Percentiles rank a stretch among this genome's conserved stretches.
Conservation (phyloP, 2,329 filamentous ascomycete species). For the Clarireedia hainanense region DNA sequence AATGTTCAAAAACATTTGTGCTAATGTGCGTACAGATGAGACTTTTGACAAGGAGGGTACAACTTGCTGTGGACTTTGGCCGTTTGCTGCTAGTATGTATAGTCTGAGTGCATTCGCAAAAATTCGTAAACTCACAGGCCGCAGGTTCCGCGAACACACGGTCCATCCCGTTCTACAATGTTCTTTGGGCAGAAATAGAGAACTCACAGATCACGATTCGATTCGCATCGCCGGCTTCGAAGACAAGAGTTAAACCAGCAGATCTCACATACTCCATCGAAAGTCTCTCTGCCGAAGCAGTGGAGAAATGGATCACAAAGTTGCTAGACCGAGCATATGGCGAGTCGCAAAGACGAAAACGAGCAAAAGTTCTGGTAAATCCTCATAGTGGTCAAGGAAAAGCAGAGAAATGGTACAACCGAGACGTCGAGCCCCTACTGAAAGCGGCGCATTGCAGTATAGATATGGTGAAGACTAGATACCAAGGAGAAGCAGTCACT, state of each 20-base stretch:
- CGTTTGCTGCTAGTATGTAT: slow-evolving; percentile 34
- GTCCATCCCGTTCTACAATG: slow-evolving; percentile 70
- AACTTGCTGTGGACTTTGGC: slow-evolving; percentile 49
- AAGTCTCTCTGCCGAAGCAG: slow-evolving; percentile 22
- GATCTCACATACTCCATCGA: slow-evolving; percentile 53
- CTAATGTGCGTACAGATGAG: slow-evolving; percentile 38
- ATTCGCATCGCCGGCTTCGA: slow-evolving; percentile 56
- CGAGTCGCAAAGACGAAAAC: slow-evolving; percentile 58
- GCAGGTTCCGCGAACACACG: slow-evolving; percentile 27
- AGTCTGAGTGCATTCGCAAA: background rate
- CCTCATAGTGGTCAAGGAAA: slow-evolving; percentile 79
- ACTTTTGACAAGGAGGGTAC: slow-evolving; percentile 39
- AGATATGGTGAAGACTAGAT: slow-evolving; percentile 63
- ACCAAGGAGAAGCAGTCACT: slow-evolving; percentile 69
- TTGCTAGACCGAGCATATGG: slow-evolving; percentile 68
- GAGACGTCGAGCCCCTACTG: slow-evolving; percentile 73
- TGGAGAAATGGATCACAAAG: slow-evolving; percentile 48
- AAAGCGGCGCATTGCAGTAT: slow-evolving; percentile 71
- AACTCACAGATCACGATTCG: slow-evolving; percentile 56
- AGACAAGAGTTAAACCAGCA: slow-evolving; percentile 51
- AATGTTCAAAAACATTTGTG: background rate
- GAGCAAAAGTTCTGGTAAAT: slow-evolving; percentile 84
- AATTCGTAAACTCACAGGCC: slow-evolving; percentile 5
- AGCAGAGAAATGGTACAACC: slow-evolving; percentile 65
- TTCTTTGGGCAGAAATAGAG: slow-evolving; percentile 70